These are phyloP conservation scores for Prillingera fragicola DNA, from an alignment of 1,284 basidiomycete genomes.

Conservation along the genomic window DNA sequence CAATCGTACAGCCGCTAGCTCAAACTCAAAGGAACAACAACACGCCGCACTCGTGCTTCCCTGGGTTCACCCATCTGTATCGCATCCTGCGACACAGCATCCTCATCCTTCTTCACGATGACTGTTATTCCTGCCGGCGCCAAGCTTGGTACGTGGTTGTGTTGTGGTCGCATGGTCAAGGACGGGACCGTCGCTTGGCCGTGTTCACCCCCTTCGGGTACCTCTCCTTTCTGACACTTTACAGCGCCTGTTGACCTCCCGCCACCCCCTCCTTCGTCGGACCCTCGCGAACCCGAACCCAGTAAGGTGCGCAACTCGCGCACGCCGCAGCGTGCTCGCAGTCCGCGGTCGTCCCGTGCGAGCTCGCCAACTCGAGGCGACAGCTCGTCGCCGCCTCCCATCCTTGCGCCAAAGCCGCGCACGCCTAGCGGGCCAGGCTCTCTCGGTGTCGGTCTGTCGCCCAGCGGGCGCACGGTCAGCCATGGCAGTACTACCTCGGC, in stretches of 20 bases:
- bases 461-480: background rate
- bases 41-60: too few species aligned
- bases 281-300: constrained; percentile 43
- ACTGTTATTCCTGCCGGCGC: constrained; percentile 35
- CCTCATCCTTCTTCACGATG: constrained; percentile 22
- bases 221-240: too few species aligned
- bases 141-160: constrained; percentile 41
- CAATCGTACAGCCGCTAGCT: too few species aligned
- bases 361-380: constrained; percentile 26
- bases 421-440: too few species aligned
- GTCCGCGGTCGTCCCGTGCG: constrained; percentile 31
- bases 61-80: too few species aligned
- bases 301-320: constrained; percentile 22
- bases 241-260: constrained; percentile 42
- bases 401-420: constrained; percentile 15
- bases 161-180: too few species aligned
- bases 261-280: constrained; percentile 39
- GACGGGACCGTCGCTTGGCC: too few species aligned
- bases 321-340: constrained; percentile 34
- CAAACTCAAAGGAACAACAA: too few species aligned
- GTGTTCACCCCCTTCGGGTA: too few species aligned
- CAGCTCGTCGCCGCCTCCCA: constrained; percentile 12
- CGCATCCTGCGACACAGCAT: too few species aligned
- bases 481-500: background rate
- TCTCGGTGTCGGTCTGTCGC: constrained; percentile 1